Evolutionary conservation across 768 basidiomycete genomes (phyloP), one percentile per base, ranked within the genome.

Genomic region (Suillus decipiens): DNA sequence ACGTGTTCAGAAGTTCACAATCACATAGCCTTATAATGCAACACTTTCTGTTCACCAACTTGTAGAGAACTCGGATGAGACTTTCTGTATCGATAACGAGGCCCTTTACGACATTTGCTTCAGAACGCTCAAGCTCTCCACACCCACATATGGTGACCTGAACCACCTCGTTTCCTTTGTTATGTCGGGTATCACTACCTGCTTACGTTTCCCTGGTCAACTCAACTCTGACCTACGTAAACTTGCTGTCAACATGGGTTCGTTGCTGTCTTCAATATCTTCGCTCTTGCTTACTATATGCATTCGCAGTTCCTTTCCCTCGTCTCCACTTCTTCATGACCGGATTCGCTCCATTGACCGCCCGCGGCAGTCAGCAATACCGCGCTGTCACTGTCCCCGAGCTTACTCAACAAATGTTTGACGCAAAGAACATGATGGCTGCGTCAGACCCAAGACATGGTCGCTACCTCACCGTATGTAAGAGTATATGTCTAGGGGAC

Each of bases 321-420:
- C 95, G 96, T 89, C 92, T 99, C 28, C 96, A 99, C 80, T 99
- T 99, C 87, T 99, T 99, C 87, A 92, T 97, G 86, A 95, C 95
- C 63, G 95, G 96, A 64, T 96, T 89, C 68, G 96, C 96, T 64
- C 96, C 96, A 37, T 81, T 99, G 64, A 96, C 95, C 56, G 93
- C 97, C 41, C 91, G 95, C 43, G 94, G 94, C 60, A 94, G 92
- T 76, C 92, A 93, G 71, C 90, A 94, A 71, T 99, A 95, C 85
- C 93, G 97, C 65, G 95, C 95, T 42, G 93, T 99, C 71, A 93
- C 93, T 62, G 96, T 99, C 45, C 95, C 97, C 37, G 97, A 99
- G 78, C 85, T 99, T 65, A 98, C 97, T 9, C 92, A 95, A 75
- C 97, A 99, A 73, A 99, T 99, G 96, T 99, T 99, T 77, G 96